These are phyloP conservation scores for Carex kokanica DNA, from an alignment of 176 grass and related monocot genomes.

Conservation along the genomic window DNA sequence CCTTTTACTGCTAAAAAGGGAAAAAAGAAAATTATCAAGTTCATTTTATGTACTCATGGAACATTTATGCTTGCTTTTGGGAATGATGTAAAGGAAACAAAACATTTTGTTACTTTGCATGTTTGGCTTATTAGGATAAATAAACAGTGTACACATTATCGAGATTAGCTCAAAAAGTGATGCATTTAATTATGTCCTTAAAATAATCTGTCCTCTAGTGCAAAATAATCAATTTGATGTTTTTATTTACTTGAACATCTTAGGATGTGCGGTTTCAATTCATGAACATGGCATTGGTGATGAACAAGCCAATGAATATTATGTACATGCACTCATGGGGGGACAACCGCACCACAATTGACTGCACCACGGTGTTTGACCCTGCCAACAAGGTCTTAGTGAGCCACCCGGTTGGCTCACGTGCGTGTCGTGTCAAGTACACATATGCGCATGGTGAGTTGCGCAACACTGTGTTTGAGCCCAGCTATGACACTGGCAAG, in stretches of 20 bases:
- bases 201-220: neutral
- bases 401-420: constrained; percentile 48
- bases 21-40: neutral
- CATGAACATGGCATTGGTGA: constrained; percentile 63
- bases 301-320: constrained; percentile 73
- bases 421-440: constrained; percentile 71
- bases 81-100: neutral
- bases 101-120: neutral
- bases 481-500: constrained; percentile 62
- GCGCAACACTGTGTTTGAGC: constrained; percentile 66
- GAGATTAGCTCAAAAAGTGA: neutral
- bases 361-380: constrained; percentile 60
- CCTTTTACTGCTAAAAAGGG: neutral
- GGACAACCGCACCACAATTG: constrained; percentile 43
- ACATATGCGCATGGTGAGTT: constrained; percentile 58
- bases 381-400: constrained; percentile 70
- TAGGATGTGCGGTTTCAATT: constrained; percentile 93
- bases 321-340: constrained; percentile 57
- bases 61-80: neutral
- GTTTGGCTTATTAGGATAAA: neutral
- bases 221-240: neutral
- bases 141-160: neutral
- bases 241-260: neutral
- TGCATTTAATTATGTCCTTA: neutral
- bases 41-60: neutral